A percentile compares a stretch with the other conserved stretches of the same genome.
phyloP scores from a whole-genome alignment of 306 rosid species.

The Geum urbanum region DNA sequence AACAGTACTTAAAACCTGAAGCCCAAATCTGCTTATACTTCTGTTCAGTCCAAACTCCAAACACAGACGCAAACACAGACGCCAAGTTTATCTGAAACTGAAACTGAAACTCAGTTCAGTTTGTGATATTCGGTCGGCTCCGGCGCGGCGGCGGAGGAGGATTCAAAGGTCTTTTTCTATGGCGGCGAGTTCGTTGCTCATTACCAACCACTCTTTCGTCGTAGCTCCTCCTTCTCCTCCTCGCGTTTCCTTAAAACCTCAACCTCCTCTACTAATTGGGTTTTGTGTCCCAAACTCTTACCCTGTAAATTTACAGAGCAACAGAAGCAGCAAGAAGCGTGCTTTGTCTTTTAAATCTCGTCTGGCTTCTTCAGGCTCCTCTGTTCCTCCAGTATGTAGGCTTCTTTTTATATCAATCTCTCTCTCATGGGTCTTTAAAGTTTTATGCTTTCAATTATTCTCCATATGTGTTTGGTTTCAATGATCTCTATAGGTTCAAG shows the following conservation, averaged over 20 bases:
- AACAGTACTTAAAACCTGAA: no score
- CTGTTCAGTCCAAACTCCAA: no score
- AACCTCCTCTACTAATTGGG: conserved; percentile 20
- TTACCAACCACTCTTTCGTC: conserved; percentile 33
- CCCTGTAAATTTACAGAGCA: neutral
- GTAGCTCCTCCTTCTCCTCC: conserved; percentile 26
- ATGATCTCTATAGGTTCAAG: neutral
- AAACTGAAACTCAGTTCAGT: neutral
- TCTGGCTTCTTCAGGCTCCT: conserved; percentile 36
- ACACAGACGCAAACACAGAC: no score
- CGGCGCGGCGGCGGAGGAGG: neutral
- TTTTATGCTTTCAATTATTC: neutral
- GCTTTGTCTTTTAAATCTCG: conserved; percentile 26
- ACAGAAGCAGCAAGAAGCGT: conserved; percentile 2
- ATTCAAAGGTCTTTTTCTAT: neutral
- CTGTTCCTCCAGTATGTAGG: conserved; percentile 47
- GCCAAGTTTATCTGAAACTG: no score
- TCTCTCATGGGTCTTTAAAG: neutral
- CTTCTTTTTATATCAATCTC: conserved; percentile 17
- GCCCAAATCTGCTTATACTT: no score
- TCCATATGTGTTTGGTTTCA: neutral
- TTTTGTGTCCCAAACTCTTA: conserved; percentile 30
- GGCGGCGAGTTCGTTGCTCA: conserved; percentile 28
- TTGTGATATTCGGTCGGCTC: no score
- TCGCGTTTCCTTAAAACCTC: conserved; percentile 32